Evolutionary conservation across 768 basidiomycete genomes (phyloP).

Genomic region (Psilocybe sp.): DNA sequence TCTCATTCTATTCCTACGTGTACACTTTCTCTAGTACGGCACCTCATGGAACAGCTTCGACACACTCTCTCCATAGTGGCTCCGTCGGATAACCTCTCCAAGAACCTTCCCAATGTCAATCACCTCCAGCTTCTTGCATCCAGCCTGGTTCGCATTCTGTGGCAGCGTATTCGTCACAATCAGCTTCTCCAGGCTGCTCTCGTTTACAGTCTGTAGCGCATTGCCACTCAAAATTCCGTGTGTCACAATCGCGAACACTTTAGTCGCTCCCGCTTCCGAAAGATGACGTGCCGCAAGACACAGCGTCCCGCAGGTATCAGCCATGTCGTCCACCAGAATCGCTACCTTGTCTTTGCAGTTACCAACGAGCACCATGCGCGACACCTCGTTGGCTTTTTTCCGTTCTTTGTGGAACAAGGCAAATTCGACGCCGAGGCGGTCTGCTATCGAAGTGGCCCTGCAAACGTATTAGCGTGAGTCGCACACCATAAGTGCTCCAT

Average conservation of each 20-base stretch:
- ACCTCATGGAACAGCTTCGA: slow-evolving; percentile 88
- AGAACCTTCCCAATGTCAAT: slow-evolving; percentile 94
- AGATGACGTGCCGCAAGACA: slow-evolving; percentile 89
- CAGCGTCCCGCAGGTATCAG: slow-evolving; percentile 93
- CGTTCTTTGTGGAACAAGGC: slow-evolving; percentile 99
- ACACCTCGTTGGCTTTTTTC: slow-evolving; percentile 93
- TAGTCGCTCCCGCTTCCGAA: slow-evolving; percentile 81
- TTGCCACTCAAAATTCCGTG: slow-evolving; percentile 94
- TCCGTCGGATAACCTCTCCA: slow-evolving; percentile 93
- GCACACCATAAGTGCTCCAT: slow-evolving; percentile 5
- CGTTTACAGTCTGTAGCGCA: slow-evolving; percentile 71
- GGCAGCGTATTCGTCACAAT: slow-evolving; percentile 99
- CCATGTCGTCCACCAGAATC: slow-evolving; percentile 98
- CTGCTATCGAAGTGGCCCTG: slow-evolving; percentile 96
- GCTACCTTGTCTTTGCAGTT: slow-evolving; percentile 90
- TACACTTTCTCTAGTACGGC: slow-evolving; percentile 56
- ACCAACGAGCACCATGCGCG: slow-evolving; percentile 94
- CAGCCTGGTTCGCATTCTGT: slow-evolving; percentile 71
- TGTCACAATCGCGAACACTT: slow-evolving; percentile 90
- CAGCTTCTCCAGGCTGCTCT: slow-evolving; percentile 83
- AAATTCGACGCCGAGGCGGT: slow-evolving; percentile 94
- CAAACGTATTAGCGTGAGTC: slow-evolving; percentile 9
- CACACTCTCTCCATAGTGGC: slow-evolving; percentile 96
- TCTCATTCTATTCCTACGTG: slow-evolving; percentile 18
- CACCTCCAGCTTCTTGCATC: slow-evolving; percentile 82